Conservation (phyloP, 2,329 filamentous ascomycete genomes). For the Cordyceps fumosorosea region DNA sequence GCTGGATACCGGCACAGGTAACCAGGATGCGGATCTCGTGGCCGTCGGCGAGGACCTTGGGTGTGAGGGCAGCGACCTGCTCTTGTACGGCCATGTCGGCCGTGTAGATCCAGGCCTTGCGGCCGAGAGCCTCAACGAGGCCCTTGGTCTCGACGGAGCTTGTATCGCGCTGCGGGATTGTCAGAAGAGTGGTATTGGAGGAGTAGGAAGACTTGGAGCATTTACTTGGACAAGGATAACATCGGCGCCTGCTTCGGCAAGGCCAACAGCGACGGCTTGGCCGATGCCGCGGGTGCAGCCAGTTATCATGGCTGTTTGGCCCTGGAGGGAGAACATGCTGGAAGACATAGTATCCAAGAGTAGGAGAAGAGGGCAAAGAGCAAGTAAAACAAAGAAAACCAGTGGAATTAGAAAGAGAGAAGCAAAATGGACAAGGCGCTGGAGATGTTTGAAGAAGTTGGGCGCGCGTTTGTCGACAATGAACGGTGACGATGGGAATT, state of each 20-base stretch:
- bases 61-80: conserved; percentile 55
- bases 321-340: conserved; percentile 46
- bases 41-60: conserved; percentile 54
- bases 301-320: conserved; percentile 51
- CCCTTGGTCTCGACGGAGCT: conserved; percentile 47
- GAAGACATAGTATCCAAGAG: conserved; percentile 25
- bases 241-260: conserved; percentile 54
- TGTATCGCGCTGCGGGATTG: conserved; percentile 32
- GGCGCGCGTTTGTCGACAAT: not conserved
- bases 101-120: conserved; percentile 60
- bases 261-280: conserved; percentile 48
- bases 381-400: not conserved
- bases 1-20: conserved; percentile 84
- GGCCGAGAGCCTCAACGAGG: conserved; percentile 57
- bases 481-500: not conserved
- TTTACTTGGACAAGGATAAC: conserved; percentile 47
- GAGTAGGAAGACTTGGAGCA: not conserved
- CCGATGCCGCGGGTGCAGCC: conserved; percentile 54
- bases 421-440: too few relatives aligned
- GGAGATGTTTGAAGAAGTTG: not conserved
- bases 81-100: conserved; percentile 59
- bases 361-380: not conserved
- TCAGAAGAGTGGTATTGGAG: not conserved
- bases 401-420: not conserved
- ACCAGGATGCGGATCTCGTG: conserved; percentile 69